Percentiles rank a stretch among this genome's conserved stretches.
phyloP scores from a whole-genome alignment of 2,329 filamentous ascomycete species.

The Aspergillus versicolor region DNA sequence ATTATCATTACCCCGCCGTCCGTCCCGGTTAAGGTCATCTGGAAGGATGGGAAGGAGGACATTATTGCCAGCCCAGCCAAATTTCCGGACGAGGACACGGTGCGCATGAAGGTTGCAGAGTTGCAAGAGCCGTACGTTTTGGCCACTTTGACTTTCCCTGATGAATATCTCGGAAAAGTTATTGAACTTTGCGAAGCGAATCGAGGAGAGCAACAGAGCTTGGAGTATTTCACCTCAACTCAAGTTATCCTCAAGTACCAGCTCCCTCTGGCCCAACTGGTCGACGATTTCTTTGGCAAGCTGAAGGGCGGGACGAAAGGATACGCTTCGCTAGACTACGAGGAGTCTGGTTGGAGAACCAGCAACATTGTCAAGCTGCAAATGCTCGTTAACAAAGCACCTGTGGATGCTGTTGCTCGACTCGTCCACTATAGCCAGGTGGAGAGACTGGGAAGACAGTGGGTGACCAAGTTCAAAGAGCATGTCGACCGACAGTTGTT shows the following conservation, averaged over 20 bases:
- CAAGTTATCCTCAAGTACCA: conserved; percentile 96
- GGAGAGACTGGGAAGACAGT: conserved; percentile 75
- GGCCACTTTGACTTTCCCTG: conserved; percentile 84
- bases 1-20: conserved; percentile 97
- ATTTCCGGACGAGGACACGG: conserved; percentile 73
- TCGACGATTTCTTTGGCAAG: conserved; percentile 97
- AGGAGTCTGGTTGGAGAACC: conserved; percentile 83
- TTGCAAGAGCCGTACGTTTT: conserved; percentile 74
- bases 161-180: conserved; percentile 89
- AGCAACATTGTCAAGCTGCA: conserved; percentile 86
- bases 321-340: conserved; percentile 94
- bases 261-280: conserved; percentile 81
- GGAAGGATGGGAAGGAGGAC: conserved; percentile 71
- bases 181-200: conserved; percentile 93
- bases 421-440: conserved; percentile 82
- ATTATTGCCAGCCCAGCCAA: conserved; percentile 82
- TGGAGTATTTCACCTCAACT: conserved; percentile 87
- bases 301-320: conserved; percentile 92
- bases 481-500: conserved; percentile 97
- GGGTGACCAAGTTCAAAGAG: conserved; percentile 96
- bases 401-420: conserved; percentile 91
- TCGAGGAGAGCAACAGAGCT: conserved; percentile 79
- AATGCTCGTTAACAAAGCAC: conserved; percentile 85
- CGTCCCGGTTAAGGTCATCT: conserved; percentile 85
- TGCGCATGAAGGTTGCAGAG: conserved; percentile 57